Base-by-base conservation (phyloP, 805 yeast species). In the Debaryomyces maramus region DNA sequence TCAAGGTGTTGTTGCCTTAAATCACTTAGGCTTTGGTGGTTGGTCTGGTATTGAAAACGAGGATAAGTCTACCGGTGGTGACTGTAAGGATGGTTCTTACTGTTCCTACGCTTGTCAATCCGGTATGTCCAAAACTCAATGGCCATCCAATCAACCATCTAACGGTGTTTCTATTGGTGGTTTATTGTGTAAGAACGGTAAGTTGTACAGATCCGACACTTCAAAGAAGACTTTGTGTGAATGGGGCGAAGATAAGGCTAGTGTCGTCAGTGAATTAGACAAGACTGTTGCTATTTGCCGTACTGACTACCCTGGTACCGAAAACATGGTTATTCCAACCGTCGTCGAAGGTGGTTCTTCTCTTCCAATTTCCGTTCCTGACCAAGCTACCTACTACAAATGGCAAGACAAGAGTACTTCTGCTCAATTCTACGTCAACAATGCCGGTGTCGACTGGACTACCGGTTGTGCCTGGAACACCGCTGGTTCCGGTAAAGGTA, bases 221-320 rank as follows among this genome's bases (percentile, higher is more conserved):
- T 70, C 74, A 65, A 48, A 78, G 43, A 70, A 80, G 54, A 70
- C 80, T 71, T 78, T 91, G 58, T 91, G 99, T 77, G 88, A 76
- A 60, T 86, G 95, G 91, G 98, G 96, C 60, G 67, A 60, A 26
- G 73, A 80, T 40, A 64, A 83, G 38, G 95, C 95, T 35, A 60
- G 65, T 38, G 90, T 85, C 52, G 84, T 74, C 43, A 79, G 81
- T 55, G 73, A 85, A 53, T 67, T 87, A 43, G 58, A 64, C 50
- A 61, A 83, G 44, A 75, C 75, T 38, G 89, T 91, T 55, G 91
- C 98, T 44, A 70, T 93, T 58, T 93, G 99, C 78, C 86, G 97
- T 76, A 91, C 99, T 47, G 99, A 91, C 67, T 91, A 91, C 80
- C 99, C 99, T 60, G 99, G 99, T 73, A 84, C 97, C 50, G 99